These are phyloP conservation scores for Gossypium raimondii DNA, from an alignment of 345 rosid genomes.

Conservation along the genomic window DNA sequence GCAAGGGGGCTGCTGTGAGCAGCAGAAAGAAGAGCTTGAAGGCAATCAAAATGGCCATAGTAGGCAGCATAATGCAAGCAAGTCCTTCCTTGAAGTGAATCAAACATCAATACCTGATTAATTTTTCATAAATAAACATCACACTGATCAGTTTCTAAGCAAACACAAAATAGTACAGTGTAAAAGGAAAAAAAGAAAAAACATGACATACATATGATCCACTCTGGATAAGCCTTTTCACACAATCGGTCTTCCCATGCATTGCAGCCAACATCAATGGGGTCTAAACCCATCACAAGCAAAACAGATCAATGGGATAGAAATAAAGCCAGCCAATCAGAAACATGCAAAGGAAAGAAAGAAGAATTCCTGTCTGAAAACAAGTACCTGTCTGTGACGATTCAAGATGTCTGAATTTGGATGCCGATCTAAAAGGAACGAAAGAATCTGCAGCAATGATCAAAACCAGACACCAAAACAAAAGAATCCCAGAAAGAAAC, in stretches of 20 bases:
- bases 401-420: slow-evolving; percentile 75
- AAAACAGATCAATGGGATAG: not conserved
- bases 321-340: slow-evolving; percentile 8
- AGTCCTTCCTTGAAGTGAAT: slow-evolving; percentile 82
- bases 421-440: slow-evolving; percentile 62
- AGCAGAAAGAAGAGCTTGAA: slow-evolving; percentile 70
- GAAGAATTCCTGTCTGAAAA: not conserved
- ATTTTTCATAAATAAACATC: not conserved
- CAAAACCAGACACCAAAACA: slow-evolving; percentile 10
- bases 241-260: slow-evolving; percentile 74
- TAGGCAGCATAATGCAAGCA: slow-evolving; percentile 95
- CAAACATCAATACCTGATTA: slow-evolving; percentile 83
- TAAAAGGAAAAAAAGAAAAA: not conserved
- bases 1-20: slow-evolving; percentile 78
- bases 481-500: slow-evolving; percentile 1
- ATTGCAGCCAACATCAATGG: slow-evolving; percentile 97
- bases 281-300: slow-evolving; percentile 45
- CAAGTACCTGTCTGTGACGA: slow-evolving; percentile 80
- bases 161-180: not conserved
- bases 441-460: slow-evolving; percentile 50
- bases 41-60: slow-evolving; percentile 79
- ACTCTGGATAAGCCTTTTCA: slow-evolving; percentile 75
- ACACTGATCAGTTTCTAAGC: slow-evolving; percentile 5
- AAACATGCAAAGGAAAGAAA: not conserved
- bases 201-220: slow-evolving; percentile 80